Evolutionary conservation across 192 early-diverging fungal species (phyloP).

Genomic region (Backusella westeae): DNA sequence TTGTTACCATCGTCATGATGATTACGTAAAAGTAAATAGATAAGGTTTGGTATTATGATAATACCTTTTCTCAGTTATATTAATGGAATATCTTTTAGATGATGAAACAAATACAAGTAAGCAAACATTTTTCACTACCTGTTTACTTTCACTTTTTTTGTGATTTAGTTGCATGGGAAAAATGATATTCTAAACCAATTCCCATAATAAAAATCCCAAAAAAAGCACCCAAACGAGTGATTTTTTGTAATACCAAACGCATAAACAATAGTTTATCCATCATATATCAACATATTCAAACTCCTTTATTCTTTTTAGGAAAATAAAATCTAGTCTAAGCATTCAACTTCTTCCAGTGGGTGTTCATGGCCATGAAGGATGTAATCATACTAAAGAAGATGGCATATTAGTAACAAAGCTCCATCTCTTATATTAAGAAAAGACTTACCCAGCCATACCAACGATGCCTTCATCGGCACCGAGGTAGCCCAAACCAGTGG

Average conservation of each 20-base stretch:
- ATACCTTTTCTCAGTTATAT: background rate
- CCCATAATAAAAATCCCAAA: background rate
- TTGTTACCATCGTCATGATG: too few relatives aligned
- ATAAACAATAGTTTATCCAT: constrained; percentile 3
- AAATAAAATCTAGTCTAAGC: constrained; percentile 16
- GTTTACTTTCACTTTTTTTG: background rate
- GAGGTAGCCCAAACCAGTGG: constrained; percentile 65
- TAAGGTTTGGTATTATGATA: background rate
- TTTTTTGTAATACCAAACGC: background rate
- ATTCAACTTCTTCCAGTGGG: constrained; percentile 54
- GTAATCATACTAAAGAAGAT: constrained; percentile 50
- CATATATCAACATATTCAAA: background rate
- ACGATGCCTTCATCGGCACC: constrained; percentile 63
- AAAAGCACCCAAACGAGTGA: background rate
- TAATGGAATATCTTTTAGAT: background rate
- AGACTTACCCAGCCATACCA: constrained; percentile 63
- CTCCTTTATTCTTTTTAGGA: constrained; percentile 4
- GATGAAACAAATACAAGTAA: background rate
- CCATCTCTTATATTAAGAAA: background rate
- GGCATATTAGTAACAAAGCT: background rate
- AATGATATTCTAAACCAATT: constrained; percentile 1
- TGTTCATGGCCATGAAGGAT: constrained; percentile 63
- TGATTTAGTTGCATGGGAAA: background rate
- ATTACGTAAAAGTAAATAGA: background rate
- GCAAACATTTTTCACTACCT: background rate